phyloP scores from a whole-genome alignment of 225 moss, liverwort and hornwort genomes.

The Ulota crispa region DNA sequence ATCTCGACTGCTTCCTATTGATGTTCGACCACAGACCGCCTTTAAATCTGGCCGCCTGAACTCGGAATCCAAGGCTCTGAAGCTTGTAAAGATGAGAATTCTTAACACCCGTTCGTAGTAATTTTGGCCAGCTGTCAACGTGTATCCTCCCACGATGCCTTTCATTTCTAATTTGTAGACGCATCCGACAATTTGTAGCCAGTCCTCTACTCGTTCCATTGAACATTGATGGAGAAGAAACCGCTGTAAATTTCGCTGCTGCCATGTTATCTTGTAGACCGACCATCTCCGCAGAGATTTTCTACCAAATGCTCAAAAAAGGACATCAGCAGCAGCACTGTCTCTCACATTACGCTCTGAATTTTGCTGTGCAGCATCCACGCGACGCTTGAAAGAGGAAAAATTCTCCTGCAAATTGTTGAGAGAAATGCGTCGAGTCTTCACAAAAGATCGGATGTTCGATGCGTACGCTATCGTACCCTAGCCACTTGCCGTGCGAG shows the following conservation, averaged over 20 bases:
- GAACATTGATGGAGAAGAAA: constrained; percentile 12
- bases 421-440: neutral
- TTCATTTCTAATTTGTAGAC: constrained; percentile 23
- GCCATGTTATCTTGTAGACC: constrained; percentile 17
- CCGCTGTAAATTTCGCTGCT: constrained; percentile 11
- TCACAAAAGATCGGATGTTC: neutral
- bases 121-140: constrained; percentile 22
- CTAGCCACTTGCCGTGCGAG: too few relatives aligned
- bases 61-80: constrained; percentile 22
- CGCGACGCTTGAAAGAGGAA: neutral
- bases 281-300: constrained; percentile 4
- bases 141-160: constrained; percentile 4
- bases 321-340: neutral
- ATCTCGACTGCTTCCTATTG: neutral
- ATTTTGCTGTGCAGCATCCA: neutral
- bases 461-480: neutral
- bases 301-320: neutral
- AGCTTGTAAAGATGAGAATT: neutral
- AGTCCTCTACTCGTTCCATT: constrained; percentile 12
- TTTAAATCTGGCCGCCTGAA: constrained; percentile 7
- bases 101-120: neutral
- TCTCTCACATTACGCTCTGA: neutral
- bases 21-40: constrained; percentile 9
- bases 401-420: neutral
- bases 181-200: constrained; percentile 14